Percentiles rank a stretch among this genome's conserved stretches.
Evolutionary conservation across 176 grass and related monocot species (phyloP).

Genomic region (Phoenix dactylifera): DNA sequence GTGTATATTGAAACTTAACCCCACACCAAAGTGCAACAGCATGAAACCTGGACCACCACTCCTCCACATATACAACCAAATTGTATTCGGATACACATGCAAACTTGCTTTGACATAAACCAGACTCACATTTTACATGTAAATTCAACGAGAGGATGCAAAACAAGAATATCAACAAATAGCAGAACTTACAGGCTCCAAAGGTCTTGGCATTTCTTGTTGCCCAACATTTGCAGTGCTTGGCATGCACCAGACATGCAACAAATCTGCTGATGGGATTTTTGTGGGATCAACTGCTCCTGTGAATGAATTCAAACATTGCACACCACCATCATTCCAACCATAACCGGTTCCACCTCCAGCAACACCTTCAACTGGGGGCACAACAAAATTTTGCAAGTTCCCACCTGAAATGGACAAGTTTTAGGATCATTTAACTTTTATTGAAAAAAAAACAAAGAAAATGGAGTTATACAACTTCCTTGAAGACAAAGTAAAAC

Average conservation of each 20-base stretch:
- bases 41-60: too few species aligned
- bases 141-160: background rate
- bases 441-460: too few species aligned
- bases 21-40: too few species aligned
- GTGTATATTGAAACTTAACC: too few species aligned
- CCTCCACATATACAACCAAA: too few species aligned
- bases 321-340: slow-evolving; percentile 57
- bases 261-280: slow-evolving; percentile 58
- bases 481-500: too few species aligned
- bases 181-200: slow-evolving; percentile 65
- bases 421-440: too few species aligned
- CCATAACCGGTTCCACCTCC: slow-evolving; percentile 97
- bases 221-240: slow-evolving; percentile 83
- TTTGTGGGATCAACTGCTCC: slow-evolving; percentile 59
- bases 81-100: too few species aligned
- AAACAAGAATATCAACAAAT: slow-evolving; percentile 10
- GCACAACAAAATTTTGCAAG: slow-evolving; percentile 33
- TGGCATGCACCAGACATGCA: slow-evolving; percentile 96
- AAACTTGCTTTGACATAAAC: too few species aligned
- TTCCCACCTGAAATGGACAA: slow-evolving; percentile 24
- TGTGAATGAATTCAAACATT: slow-evolving; percentile 30
- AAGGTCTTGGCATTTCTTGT: slow-evolving; percentile 75
- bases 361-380: slow-evolving; percentile 89
- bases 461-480: too few species aligned
- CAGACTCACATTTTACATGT: background rate